Evolutionary conservation across 306 rosid genomes (phyloP).

Genomic region (Trifolium dubium): DNA sequence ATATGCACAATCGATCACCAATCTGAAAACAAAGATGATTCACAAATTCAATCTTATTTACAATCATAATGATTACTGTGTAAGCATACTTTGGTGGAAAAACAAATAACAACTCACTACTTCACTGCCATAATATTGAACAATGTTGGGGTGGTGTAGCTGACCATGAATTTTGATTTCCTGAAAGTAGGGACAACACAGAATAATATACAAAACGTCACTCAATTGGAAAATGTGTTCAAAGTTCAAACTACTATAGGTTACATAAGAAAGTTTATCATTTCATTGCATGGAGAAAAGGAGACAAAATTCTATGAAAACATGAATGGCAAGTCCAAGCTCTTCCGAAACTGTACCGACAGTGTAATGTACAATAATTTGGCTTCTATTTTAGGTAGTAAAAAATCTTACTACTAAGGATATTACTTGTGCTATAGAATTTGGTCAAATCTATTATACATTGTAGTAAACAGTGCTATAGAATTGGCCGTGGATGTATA

Average conservation of each 20-base stretch:
- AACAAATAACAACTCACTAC: conserved; percentile 55
- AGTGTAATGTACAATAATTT: conserved; percentile 21
- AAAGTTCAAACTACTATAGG: conserved; percentile 11
- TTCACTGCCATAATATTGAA: conserved; percentile 88
- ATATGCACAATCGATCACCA: conserved; percentile 78
- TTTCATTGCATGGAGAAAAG: not conserved
- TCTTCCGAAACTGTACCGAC: conserved; percentile 15
- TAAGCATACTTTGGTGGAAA: conserved; percentile 22
- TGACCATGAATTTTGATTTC: conserved; percentile 80
- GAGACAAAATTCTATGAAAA: not conserved
- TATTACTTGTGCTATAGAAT: too few relatives aligned
- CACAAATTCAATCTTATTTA: conserved; percentile 24
- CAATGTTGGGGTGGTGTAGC: conserved; percentile 84
- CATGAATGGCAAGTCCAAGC: conserved; percentile 30
- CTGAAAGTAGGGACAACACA: conserved; percentile 56
- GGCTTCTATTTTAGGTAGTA: conserved; percentile 2
- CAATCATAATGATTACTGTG: conserved; percentile 13
- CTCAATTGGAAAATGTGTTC: not conserved
- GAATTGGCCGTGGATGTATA: too few relatives aligned
- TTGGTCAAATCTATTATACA: too few relatives aligned
- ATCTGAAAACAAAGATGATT: conserved; percentile 52
- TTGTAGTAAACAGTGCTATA: too few relatives aligned
- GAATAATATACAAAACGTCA: conserved; percentile 34
- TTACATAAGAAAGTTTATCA: not conserved
- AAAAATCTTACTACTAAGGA: too few relatives aligned